A percentile compares a stretch with the other conserved stretches of the same genome.
Evolutionary conservation across 2,329 filamentous ascomycete genomes (phyloP).

Genomic region (Calonectria pauciramosa): DNA sequence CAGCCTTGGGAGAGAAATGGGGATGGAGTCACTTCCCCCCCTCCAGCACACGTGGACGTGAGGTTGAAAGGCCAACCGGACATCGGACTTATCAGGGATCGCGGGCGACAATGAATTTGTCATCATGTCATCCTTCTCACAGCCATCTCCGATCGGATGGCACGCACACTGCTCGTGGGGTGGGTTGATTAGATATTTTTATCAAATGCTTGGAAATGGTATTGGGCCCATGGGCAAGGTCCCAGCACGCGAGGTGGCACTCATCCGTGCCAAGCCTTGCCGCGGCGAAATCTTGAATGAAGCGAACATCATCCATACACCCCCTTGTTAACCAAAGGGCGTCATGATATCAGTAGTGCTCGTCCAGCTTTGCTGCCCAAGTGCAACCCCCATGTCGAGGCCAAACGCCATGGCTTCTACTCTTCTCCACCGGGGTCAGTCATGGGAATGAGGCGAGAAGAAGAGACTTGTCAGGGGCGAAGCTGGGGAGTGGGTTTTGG

Average conservation of each 20-base stretch:
- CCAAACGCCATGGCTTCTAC: neutral
- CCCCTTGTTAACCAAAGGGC: neutral
- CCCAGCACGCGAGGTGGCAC: neutral
- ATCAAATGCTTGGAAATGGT: neutral
- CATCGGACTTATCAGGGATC: neutral
- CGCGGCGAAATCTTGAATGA: neutral
- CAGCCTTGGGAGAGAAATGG: no score
- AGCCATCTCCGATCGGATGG: neutral
- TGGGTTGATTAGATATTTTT: neutral
- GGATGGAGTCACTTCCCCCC: no score
- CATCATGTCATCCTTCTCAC: neutral
- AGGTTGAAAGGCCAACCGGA: neutral
- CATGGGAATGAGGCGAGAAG: neutral
- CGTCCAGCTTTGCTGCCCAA: neutral
- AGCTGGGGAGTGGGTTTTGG: neutral
- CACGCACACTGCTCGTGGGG: neutral
- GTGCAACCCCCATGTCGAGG: neutral
- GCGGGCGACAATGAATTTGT: neutral
- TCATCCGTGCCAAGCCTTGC: neutral
- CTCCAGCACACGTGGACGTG: neutral
- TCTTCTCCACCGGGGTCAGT: neutral
- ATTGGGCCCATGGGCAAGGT: neutral
- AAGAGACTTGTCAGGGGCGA: neutral
- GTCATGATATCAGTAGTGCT: neutral
- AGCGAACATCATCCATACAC: neutral